These are phyloP conservation scores for Erodium texanum DNA, from an alignment of 441 rosid species.

Conservation along the genomic window DNA sequence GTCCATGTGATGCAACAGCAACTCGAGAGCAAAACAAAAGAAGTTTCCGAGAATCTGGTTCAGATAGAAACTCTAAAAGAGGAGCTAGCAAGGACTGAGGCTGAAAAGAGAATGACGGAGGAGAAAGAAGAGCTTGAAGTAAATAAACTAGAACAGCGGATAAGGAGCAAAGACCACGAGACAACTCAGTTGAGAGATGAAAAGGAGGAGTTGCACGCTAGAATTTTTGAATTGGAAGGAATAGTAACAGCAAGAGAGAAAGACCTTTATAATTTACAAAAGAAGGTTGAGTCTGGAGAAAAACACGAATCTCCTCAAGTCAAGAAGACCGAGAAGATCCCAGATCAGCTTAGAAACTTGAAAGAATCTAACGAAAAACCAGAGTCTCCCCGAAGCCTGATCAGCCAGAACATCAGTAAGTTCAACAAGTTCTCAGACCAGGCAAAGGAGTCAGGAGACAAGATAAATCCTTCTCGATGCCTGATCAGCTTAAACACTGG, in stretches of 20 bases:
- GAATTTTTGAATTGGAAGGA: conserved; percentile 44
- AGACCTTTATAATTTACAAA: conserved; percentile 36
- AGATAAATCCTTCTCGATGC: neutral
- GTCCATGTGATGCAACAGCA: conserved; percentile 25
- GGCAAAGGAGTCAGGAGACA: conserved; percentile 7
- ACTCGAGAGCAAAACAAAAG: conserved; percentile 9
- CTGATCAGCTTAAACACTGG: neutral
- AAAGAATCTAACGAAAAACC: conserved; percentile 17
- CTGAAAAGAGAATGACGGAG: conserved; percentile 7
- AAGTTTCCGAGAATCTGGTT: conserved; percentile 37
- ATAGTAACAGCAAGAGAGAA: conserved; percentile 34
- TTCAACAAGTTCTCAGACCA: conserved; percentile 39
- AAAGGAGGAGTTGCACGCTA: conserved; percentile 36
- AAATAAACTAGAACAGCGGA: conserved; percentile 36
- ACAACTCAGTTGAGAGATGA: conserved; percentile 30
- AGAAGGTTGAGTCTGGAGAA: conserved; percentile 47
- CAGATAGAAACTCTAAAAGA: conserved; percentile 42
- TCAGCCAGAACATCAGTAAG: conserved; percentile 29
- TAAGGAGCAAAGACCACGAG: conserved; percentile 39
- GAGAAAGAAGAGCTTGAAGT: conserved; percentile 17
- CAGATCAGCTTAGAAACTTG: no score
- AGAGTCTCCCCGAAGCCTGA: conserved; percentile 41
- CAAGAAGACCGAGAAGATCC: neutral
- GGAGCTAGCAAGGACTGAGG: conserved; percentile 10
- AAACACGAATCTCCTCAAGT: neutral